A percentile compares a stretch with the other conserved stretches of the same genome.
These are phyloP conservation scores for Toxicodendron radicans DNA, from an alignment of 345 rosid genomes.

Conservation along the genomic window DNA sequence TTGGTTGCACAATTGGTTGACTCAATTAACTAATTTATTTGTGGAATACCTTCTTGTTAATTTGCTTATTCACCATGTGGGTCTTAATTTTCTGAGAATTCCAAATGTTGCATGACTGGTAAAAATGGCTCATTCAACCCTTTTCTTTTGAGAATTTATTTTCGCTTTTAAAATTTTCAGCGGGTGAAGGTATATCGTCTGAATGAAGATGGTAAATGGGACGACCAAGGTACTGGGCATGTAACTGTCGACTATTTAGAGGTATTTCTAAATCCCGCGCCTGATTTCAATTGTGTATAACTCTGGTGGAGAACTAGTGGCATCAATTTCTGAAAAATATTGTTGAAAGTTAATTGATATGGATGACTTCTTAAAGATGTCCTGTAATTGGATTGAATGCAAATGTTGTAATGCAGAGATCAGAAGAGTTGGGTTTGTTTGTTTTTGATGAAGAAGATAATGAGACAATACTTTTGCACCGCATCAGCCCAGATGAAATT, in stretches of 20 bases:
- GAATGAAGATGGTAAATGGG: conserved; percentile 86
- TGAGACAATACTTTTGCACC: conserved; percentile 76
- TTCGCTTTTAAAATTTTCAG: conserved; percentile 37
- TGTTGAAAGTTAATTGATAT: neutral
- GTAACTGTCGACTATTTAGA: conserved; percentile 77
- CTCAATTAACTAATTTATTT: neutral
- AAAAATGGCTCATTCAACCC: neutral
- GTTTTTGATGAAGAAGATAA: conserved; percentile 89
- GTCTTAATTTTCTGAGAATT: neutral
- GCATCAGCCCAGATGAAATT: conserved; percentile 70
- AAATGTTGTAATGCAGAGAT: conserved; percentile 50
- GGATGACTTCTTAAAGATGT: conserved; percentile 4
- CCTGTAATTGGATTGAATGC: conserved; percentile 29
- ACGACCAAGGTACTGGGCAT: conserved; percentile 93
- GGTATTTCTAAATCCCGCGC: conserved; percentile 49
- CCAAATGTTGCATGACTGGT: conserved; percentile 3
- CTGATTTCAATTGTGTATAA: conserved; percentile 6
- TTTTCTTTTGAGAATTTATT: neutral
- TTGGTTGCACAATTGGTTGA: neutral
- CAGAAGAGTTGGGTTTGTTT: conserved; percentile 72
- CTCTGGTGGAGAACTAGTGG: neutral
- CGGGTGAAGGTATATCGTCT: conserved; percentile 83
- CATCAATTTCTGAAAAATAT: neutral
- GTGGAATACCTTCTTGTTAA: neutral
- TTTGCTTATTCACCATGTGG: neutral